Evolutionary conservation across 2,329 filamentous ascomycete species (phyloP).

Genomic region (Calonectria ilicicola): DNA sequence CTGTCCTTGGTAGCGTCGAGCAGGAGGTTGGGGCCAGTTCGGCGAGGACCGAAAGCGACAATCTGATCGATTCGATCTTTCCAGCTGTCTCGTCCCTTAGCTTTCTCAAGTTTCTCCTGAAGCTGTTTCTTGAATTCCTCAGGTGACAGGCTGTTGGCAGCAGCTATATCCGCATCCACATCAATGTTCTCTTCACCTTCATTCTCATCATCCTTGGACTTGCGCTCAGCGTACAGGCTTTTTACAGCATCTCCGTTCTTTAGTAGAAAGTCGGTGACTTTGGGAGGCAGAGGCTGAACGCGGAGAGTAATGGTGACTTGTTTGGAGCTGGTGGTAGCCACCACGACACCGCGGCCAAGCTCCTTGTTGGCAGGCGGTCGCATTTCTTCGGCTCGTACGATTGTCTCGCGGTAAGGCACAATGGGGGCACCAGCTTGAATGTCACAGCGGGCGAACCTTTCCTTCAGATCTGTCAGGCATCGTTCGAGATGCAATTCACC

Average conservation of each 20-base stretch:
- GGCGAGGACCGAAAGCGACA: conserved; percentile 87
- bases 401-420: conserved; percentile 94
- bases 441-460: conserved; percentile 93
- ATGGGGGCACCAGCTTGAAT: conserved; percentile 95
- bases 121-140: conserved; percentile 84
- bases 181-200: conserved; percentile 57
- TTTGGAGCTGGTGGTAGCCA: conserved; percentile 84
- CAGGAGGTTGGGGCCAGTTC: conserved; percentile 89
- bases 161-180: conserved; percentile 68
- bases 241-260: conserved; percentile 87
- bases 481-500: conserved; percentile 95
- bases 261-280: conserved; percentile 86
- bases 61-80: conserved; percentile 82
- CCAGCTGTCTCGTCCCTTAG: conserved; percentile 82
- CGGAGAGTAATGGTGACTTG: conserved; percentile 83
- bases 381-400: conserved; percentile 91
- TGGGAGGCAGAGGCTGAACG: conserved; percentile 81
- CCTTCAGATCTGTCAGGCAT: conserved; percentile 91
- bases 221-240: conserved; percentile 78
- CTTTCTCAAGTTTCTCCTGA: conserved; percentile 73
- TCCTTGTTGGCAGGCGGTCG: conserved; percentile 87
- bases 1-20: conserved; percentile 83
- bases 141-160: conserved; percentile 73
- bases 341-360: conserved; percentile 83
- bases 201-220: conserved; percentile 54